These are phyloP conservation scores for Pyricularia sp. DNA, from an alignment of 2,329 filamentous ascomycete genomes.

Conservation along the genomic window DNA sequence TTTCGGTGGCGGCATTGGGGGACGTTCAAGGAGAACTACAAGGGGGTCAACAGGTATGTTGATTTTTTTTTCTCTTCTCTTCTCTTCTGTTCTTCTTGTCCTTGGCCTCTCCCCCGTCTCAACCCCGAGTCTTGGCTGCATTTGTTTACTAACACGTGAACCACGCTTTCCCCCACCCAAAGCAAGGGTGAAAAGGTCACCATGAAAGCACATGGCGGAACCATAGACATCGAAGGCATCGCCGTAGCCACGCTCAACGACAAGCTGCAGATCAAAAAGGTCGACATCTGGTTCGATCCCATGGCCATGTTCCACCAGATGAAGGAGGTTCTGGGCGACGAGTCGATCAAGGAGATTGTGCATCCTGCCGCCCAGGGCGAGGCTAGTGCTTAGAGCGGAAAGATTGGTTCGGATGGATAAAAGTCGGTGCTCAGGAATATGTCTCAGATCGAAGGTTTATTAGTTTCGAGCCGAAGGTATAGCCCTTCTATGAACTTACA, in stretches of 20 bases:
- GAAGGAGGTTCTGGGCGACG: slow-evolving; percentile 10
- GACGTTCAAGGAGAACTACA: slow-evolving; percentile 56
- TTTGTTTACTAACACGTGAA: neutral
- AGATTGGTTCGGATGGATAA: neutral
- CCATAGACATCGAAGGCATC: slow-evolving; percentile 55
- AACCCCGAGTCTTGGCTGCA: no score
- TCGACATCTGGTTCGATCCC: slow-evolving; percentile 59
- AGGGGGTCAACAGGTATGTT: slow-evolving; percentile 26
- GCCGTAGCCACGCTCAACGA: slow-evolving; percentile 54
- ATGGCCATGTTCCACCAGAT: slow-evolving; percentile 61
- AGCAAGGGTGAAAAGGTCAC: slow-evolving; percentile 55
- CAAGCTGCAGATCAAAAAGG: slow-evolving; percentile 43
- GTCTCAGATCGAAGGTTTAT: neutral
- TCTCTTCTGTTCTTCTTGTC: neutral
- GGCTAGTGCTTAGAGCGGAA: neutral
- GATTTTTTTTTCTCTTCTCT: neutral
- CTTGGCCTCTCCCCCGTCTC: neutral
- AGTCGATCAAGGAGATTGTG: neutral
- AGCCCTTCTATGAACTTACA: neutral
- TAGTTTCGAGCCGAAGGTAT: neutral
- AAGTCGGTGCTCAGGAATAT: neutral
- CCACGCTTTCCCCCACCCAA: neutral
- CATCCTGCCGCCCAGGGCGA: neutral
- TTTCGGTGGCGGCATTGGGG: slow-evolving; percentile 65
- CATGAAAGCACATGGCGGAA: slow-evolving; percentile 49